Conservation (phyloP, 495 filamentous ascomycete species). For the Talaromyces stipitatus region DNA sequence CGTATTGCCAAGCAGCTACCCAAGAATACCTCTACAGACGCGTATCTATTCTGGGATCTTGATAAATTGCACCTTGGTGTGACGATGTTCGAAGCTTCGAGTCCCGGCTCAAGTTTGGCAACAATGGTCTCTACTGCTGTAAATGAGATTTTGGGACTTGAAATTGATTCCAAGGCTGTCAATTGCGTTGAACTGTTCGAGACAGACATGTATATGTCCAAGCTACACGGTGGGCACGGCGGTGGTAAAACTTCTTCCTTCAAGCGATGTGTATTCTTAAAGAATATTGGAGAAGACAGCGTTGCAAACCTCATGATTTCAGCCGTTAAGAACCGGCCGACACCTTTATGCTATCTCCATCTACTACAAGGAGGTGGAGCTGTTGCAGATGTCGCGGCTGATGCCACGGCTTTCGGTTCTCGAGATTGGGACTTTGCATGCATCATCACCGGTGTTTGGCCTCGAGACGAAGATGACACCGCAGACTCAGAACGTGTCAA, state of each 20-base stretch:
- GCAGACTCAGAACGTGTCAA: slow-evolving; percentile 32
- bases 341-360: slow-evolving; percentile 55
- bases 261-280: slow-evolving; percentile 58
- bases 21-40: slow-evolving; percentile 44
- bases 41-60: slow-evolving; percentile 48
- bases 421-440: slow-evolving; percentile 60
- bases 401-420: slow-evolving; percentile 54
- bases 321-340: slow-evolving; percentile 43
- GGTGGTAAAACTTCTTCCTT: slow-evolving; percentile 54
- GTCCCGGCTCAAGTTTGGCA: slow-evolving; percentile 12
- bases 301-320: slow-evolving; percentile 32
- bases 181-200: slow-evolving; percentile 49
- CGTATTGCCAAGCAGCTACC: slow-evolving; percentile 32
- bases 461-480: slow-evolving; percentile 46
- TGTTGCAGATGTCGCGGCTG: slow-evolving; percentile 34
- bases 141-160: slow-evolving; percentile 27
- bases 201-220: slow-evolving; percentile 53
- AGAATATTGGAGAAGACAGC: slow-evolving; percentile 33
- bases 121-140: slow-evolving; percentile 11
- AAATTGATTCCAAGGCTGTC: slow-evolving; percentile 26
- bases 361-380: slow-evolving; percentile 54
- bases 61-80: slow-evolving; percentile 46
- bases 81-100: slow-evolving; percentile 41
- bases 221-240: slow-evolving; percentile 52
- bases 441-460: slow-evolving; percentile 57